Conservation (phyloP, 805 yeast genomes). For the Saccharomycopsis capsularis region DNA sequence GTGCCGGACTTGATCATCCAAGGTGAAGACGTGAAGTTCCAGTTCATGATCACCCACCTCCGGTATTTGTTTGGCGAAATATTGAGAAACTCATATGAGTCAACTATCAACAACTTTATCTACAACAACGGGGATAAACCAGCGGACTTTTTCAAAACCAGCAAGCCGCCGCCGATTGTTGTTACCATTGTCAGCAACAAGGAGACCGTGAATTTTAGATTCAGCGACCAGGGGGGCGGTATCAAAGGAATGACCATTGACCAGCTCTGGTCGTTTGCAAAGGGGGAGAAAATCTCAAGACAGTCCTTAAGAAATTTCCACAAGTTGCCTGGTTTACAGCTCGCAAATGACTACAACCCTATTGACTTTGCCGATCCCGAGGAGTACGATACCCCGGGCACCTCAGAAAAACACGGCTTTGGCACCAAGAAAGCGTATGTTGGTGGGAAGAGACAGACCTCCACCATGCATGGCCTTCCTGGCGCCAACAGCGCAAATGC, state of each 20-base stretch:
- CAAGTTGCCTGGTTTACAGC: conserved; percentile 54
- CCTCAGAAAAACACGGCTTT: conserved; percentile 24
- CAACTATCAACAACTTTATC: conserved; percentile 51
- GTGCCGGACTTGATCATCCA: conserved; percentile 75
- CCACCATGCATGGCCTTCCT: too few species aligned
- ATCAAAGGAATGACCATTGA: conserved; percentile 50
- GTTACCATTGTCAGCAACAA: conserved; percentile 65
- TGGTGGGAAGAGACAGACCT: background rate
- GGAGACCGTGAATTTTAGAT: conserved; percentile 63
- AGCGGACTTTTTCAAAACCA: conserved; percentile 16
- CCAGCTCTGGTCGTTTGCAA: conserved; percentile 84
- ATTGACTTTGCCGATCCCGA: conserved; percentile 3
- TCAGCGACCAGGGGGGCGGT: conserved; percentile 92
- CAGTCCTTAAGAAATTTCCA: conserved; percentile 61
- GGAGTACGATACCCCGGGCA: conserved; percentile 11
- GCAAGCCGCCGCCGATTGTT: conserved; percentile 62
- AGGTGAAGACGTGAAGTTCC: conserved; percentile 64
- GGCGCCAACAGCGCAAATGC: background rate
- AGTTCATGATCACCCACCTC: conserved; percentile 79
- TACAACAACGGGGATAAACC: conserved; percentile 14
- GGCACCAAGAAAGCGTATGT: conserved; percentile 22
- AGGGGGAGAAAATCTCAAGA: conserved; percentile 52
- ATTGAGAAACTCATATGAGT: conserved; percentile 76
- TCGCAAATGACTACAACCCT: conserved; percentile 30
- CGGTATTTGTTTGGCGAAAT: conserved; percentile 85